phyloP scores from a whole-genome alignment of 257 asterid genomes.

The Nicotiana benthamiana region DNA sequence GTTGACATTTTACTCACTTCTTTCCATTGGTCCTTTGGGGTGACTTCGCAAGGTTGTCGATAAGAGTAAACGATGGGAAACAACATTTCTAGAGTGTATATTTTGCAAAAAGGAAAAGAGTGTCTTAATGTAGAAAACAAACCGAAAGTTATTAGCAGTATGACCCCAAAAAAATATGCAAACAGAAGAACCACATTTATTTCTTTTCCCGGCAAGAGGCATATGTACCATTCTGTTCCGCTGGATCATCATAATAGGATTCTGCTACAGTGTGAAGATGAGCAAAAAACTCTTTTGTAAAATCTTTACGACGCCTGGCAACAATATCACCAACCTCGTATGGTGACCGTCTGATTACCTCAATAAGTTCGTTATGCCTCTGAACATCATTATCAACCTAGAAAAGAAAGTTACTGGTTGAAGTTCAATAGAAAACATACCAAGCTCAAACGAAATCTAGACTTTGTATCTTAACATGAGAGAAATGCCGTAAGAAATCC shows the following conservation, averaged over 20 bases:
- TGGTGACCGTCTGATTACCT: slow-evolving; percentile 48
- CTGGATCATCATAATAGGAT: slow-evolving; percentile 62
- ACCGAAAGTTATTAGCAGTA: background rate
- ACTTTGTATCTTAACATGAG: background rate
- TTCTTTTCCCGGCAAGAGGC: background rate
- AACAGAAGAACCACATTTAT: background rate
- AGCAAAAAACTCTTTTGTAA: slow-evolving; percentile 81
- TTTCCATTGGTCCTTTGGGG: background rate
- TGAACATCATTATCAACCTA: slow-evolving; percentile 81
- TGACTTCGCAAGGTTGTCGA: background rate
- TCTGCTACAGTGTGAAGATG: slow-evolving; percentile 77
- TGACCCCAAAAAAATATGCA: background rate
- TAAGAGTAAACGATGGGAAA: background rate
- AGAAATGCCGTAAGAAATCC: background rate
- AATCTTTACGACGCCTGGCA: slow-evolving; percentile 84
- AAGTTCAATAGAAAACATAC: background rate
- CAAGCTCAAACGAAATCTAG: background rate
- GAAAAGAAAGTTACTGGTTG: slow-evolving; percentile 12
- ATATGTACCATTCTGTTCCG: slow-evolving; percentile 68
- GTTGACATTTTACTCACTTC: background rate
- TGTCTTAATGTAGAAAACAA: background rate
- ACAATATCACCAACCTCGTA: slow-evolving; percentile 67
- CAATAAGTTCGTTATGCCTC: slow-evolving; percentile 77
- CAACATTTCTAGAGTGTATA: background rate
- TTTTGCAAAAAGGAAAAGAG: background rate